Evolutionary conservation across 2,329 filamentous ascomycete species (phyloP), one percentile per base, ranked within the genome.

Genomic region (Diaporthe nobilis): DNA sequence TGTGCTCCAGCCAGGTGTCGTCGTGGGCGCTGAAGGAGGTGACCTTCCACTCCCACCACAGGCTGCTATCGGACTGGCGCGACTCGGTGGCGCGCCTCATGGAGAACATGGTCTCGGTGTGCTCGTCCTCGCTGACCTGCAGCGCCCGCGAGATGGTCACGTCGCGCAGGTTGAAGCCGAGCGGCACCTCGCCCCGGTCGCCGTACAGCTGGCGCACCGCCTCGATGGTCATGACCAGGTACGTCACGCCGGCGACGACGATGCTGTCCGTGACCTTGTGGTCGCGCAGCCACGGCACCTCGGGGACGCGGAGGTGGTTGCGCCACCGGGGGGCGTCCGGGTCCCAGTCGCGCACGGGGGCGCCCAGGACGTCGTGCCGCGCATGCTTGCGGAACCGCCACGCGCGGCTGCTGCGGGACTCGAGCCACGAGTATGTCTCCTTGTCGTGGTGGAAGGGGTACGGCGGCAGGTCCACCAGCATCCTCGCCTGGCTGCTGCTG

Each of bases 391-490:
- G 81, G 72, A 83, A 82, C 4, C 85, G 81, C 53, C 82, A 82
- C 0, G 83, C 82, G 10, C 81, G 81, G 55, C 82, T 85, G 8
- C 82, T 60, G 20, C 84, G 82, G 0, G 83, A 81, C 72, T 85
- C 83, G 31, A 80, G 79, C 85, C 85, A 88, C 76, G 55, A 61
- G 12, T 75, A 22, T 3, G 74, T 73, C 51, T 75, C 73, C 8
- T 82, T 82, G 15, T 82, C 81, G 78, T 88, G 86, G 76, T 88
- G 85, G 86, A 86, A 89, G 8, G 85, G 83, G 77, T 89, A 89
- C 2, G 80, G 81, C 7, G 87, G 87, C 7, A 89, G 77, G 78
- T 83, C 84, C 44, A 71, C 70, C 44, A 75, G 58, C 76, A 78
- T 37, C 25, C 34, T 39, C 49, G 15, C 15, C 22, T 57, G 34